Percentiles rank a stretch among this genome's conserved stretches.
Conservation (phyloP, 2,329 filamentous ascomycete species). For the Ophiostoma ulmi region DNA sequence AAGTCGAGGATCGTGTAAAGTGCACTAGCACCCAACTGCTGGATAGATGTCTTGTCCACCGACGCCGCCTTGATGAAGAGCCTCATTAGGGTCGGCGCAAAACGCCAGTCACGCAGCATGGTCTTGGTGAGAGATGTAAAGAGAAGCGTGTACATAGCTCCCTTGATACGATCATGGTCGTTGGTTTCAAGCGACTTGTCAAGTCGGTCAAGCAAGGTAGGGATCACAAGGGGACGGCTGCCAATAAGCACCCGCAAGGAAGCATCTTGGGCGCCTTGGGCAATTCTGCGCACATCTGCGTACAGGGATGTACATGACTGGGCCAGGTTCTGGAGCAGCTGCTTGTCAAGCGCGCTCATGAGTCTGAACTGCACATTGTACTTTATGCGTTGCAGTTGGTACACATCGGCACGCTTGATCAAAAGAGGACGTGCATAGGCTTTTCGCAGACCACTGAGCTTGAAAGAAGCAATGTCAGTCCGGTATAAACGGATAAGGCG, state of each 20-base stretch:
- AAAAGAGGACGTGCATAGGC: constrained; percentile 89
- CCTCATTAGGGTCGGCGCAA: constrained; percentile 81
- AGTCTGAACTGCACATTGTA: constrained; percentile 86
- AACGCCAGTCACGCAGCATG: constrained; percentile 87
- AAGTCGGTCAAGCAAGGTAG: constrained; percentile 73
- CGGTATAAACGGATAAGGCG: constrained; percentile 77
- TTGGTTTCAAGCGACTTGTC: constrained; percentile 71
- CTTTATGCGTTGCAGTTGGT: constrained; percentile 87
- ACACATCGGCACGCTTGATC: constrained; percentile 86
- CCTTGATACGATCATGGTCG: constrained; percentile 90
- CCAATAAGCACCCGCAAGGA: constrained; percentile 88
- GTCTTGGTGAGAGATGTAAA: constrained; percentile 87
- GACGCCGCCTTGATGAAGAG: constrained; percentile 84
- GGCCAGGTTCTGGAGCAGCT: constrained; percentile 76
- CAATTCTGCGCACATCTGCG: constrained; percentile 90
- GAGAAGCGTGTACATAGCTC: constrained; percentile 82
- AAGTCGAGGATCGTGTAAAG: constrained; percentile 88
- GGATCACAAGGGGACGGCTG: constrained; percentile 81
- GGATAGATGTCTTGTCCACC: constrained; percentile 91
- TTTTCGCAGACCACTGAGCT: constrained; percentile 87
- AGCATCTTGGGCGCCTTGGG: constrained; percentile 86
- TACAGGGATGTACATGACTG: constrained; percentile 87
- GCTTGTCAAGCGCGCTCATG: constrained; percentile 85
- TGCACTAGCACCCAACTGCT: constrained; percentile 75
- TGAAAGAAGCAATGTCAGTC: constrained; percentile 86